Percentiles rank a stretch among this genome's conserved stretches.
phyloP scores from a whole-genome alignment of 805 yeast genomes.

The Yarrowia porcina region DNA sequence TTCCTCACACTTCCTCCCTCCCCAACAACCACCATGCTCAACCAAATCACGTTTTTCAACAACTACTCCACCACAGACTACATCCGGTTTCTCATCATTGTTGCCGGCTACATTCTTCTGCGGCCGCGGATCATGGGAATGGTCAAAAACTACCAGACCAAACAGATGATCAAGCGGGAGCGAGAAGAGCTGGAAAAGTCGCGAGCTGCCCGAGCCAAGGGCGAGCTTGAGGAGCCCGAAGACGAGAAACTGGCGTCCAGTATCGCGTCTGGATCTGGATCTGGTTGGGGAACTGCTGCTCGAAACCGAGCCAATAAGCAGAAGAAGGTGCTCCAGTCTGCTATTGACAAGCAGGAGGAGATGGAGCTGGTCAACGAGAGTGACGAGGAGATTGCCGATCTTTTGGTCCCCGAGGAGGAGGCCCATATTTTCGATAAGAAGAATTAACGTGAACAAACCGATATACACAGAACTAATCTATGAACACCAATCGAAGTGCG shows the following conservation, averaged over 20 bases:
- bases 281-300: conserved; percentile 25
- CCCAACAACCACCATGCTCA: conserved; percentile 11
- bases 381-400: conserved; percentile 24
- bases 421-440: conserved; percentile 10
- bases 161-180: conserved; percentile 24
- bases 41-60: conserved; percentile 20
- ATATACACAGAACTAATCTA: too few relatives aligned
- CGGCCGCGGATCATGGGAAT: conserved; percentile 24
- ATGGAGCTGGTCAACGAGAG: neutral
- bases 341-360: conserved; percentile 3
- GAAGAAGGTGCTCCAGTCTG: conserved; percentile 5
- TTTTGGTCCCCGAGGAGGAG: conserved; percentile 12
- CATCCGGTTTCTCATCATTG: conserved; percentile 25
- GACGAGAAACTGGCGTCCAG: conserved; percentile 55
- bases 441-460: too few relatives aligned
- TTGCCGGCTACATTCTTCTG: conserved; percentile 21
- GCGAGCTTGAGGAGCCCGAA: neutral
- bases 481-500: too few relatives aligned
- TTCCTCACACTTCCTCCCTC: neutral
- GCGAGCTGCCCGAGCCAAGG: neutral
- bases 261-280: conserved; percentile 55
- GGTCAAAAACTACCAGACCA: conserved; percentile 24
- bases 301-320: conserved; percentile 16
- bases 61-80: conserved; percentile 22
- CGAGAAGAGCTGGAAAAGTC: conserved; percentile 2